These are phyloP conservation scores for Globisporangium uncinulatum DNA, from an alignment of 352 stramenopile species.

Conservation along the genomic window DNA sequence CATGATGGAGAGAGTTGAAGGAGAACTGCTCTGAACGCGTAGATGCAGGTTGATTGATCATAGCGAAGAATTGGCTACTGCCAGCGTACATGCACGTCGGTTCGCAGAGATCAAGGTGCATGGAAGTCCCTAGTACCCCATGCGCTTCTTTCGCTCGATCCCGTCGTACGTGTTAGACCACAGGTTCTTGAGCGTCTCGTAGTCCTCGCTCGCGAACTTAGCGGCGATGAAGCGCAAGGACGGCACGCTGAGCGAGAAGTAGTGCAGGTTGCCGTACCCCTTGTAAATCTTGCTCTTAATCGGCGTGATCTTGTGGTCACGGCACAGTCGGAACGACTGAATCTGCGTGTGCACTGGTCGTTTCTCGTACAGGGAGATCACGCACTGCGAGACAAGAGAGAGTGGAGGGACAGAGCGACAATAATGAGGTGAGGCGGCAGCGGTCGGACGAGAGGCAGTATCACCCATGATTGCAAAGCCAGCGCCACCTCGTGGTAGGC, in stretches of 20 bases:
- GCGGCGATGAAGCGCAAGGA: conserved; percentile 75
- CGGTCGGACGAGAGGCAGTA: background rate
- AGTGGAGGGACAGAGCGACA: background rate
- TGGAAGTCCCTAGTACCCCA: conserved; percentile 20
- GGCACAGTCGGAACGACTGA: conserved; percentile 75
- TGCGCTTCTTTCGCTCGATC: conserved; percentile 80
- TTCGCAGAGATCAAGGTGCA: background rate
- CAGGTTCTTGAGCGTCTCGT: conserved; percentile 76
- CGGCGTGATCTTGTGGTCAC: conserved; percentile 80
- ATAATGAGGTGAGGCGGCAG: too few species aligned
- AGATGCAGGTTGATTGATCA: too few species aligned
- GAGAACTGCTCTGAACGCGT: too few species aligned
- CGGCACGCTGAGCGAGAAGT: conserved; percentile 76
- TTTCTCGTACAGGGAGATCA: conserved; percentile 84
- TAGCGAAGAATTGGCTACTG: too few species aligned
- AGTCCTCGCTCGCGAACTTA: conserved; percentile 83
- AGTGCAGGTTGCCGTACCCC: conserved; percentile 79
- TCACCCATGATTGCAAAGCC: background rate
- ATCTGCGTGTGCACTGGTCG: conserved; percentile 77
- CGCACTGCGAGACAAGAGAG: conserved; percentile 28
- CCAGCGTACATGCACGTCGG: too few species aligned
- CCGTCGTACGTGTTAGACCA: conserved; percentile 78
- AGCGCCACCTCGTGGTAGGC: conserved; percentile 67
- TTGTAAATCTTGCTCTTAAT: conserved; percentile 89
- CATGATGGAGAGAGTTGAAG: too few species aligned